These are phyloP conservation scores for Clarireedia hainanense DNA, from an alignment of 2,329 filamentous ascomycete species.

Conservation along the genomic window DNA sequence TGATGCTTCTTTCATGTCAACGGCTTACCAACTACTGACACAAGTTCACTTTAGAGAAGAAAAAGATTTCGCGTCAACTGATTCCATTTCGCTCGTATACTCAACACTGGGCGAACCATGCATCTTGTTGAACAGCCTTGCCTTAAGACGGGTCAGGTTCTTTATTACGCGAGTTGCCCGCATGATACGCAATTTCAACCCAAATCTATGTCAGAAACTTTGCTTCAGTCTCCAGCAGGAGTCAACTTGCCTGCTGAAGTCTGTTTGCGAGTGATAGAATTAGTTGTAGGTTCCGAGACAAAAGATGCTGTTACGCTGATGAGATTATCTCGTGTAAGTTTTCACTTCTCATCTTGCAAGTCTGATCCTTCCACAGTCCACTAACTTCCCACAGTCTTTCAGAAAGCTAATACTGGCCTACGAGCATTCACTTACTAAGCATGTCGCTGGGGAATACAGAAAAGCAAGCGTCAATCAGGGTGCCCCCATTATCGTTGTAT, in stretches of 20 bases:
- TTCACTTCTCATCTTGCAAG: not conserved
- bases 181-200: not conserved
- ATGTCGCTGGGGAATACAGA: not conserved
- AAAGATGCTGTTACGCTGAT: not conserved
- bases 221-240: not conserved
- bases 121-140: too few species aligned
- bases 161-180: not conserved
- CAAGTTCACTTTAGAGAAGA: too few species aligned
- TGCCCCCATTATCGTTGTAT: not conserved
- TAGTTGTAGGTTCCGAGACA: not conserved
- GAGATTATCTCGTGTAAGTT: constrained; percentile 4
- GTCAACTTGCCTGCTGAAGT: not conserved
- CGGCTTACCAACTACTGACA: too few species aligned
- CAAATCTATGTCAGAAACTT: not conserved
- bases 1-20: too few species aligned
- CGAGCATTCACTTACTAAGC: not conserved
- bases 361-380: not conserved
- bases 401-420: not conserved
- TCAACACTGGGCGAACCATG: too few species aligned
- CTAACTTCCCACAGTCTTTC: constrained; percentile 3
- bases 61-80: too few species aligned
- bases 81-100: too few species aligned
- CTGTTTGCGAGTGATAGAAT: constrained; percentile 1
- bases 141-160: not conserved
- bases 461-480: not conserved